Percentiles rank a stretch among this genome's conserved stretches.
Evolutionary conservation across 1,284 basidiomycete species (phyloP).

Genomic region (Boletus semigastroideus): DNA sequence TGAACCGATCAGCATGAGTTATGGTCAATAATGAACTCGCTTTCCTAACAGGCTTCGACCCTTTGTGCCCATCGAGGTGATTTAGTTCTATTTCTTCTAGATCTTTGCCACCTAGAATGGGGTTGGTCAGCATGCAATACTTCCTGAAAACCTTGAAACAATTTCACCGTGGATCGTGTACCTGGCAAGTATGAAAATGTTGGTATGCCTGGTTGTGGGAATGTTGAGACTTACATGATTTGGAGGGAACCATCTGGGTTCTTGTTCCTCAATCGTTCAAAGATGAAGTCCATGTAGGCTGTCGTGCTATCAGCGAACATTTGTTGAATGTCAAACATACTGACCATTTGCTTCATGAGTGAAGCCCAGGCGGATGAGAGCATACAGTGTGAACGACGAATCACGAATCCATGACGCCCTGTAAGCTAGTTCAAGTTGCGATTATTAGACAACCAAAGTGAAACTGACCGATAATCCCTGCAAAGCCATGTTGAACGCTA

Average conservation of each 20-base stretch:
- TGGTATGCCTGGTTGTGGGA: not conserved
- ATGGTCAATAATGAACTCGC: constrained; percentile 3
- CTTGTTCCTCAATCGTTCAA: constrained; percentile 74
- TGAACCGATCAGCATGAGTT: not conserved
- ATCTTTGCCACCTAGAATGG: constrained; percentile 67
- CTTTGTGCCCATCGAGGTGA: constrained; percentile 88
- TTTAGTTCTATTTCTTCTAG: constrained; percentile 79
- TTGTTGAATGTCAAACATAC: constrained; percentile 12
- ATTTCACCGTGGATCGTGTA: constrained; percentile 76
- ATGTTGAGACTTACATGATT: constrained; percentile 63
- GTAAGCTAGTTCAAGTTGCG: not conserved
- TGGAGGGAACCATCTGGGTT: constrained; percentile 88
- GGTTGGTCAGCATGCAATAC: not conserved
- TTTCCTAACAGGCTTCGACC: constrained; percentile 69
- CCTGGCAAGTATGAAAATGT: constrained; percentile 28
- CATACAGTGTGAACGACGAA: constrained; percentile 89
- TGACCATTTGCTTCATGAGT: constrained; percentile 83
- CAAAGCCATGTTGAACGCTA: not conserved
- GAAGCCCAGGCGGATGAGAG: constrained; percentile 87
- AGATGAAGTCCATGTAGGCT: constrained; percentile 91
- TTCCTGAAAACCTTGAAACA: not conserved
- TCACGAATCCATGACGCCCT: constrained; percentile 90
- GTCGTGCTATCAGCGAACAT: constrained; percentile 16
- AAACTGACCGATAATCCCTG: constrained; percentile 68
- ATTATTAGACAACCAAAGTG: not conserved